Base-by-base conservation (phyloP, 169 alveolate genomes). In the Neospora caninum region DNA sequence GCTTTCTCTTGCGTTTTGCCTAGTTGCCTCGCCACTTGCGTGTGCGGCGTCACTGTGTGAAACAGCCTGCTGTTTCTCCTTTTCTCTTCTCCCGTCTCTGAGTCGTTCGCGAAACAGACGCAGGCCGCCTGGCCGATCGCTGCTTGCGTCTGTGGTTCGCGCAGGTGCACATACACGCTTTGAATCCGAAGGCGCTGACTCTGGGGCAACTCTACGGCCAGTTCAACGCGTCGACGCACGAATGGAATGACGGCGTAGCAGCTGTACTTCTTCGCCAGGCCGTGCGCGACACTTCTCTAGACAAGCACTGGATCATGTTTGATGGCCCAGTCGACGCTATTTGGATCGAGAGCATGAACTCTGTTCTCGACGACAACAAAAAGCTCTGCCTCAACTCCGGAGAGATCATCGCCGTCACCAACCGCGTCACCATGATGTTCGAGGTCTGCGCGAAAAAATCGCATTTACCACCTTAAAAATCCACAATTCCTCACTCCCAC, bases 281-380 rank as follows among this genome's bases (percentile, higher is more conserved):
- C 69, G 95, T 97, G 95, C 96, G 96, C 45, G 95, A 94, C 38
- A 97, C 98, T 39, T 80, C 92, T 27, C 93, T 93, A 53, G 94
- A 96, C 94, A 97, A 97, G 93, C 98, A 97, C 92, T 98, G 98
- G 98, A 98, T 98, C 93, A 97, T 98, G 95, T 97, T 98, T 87
- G 99, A 98, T 95, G 99, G 99, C 78, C 99, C 98, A 91, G 97
- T 98, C 86, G 99, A 98, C 95, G 99, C 99, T 0, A 96, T 98
- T 95, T 98, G 99, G 99, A 98, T 98, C 92, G 99, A 98, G 95
- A 97, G 98, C 88, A 97, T 98, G 99, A 98, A 98, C 96, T 97
- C 99, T 10, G 99, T 98, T 92, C 97, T 98, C 98, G 99, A 98
- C 95, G 99, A 98, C 96, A 98, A 98, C 97, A 98, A 98, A 96